Percentiles rank a stretch among this genome's conserved stretches.
phyloP scores from a whole-genome alignment of 371 early-diverging fungal genomes.

The Nematocida ironsii region DNA sequence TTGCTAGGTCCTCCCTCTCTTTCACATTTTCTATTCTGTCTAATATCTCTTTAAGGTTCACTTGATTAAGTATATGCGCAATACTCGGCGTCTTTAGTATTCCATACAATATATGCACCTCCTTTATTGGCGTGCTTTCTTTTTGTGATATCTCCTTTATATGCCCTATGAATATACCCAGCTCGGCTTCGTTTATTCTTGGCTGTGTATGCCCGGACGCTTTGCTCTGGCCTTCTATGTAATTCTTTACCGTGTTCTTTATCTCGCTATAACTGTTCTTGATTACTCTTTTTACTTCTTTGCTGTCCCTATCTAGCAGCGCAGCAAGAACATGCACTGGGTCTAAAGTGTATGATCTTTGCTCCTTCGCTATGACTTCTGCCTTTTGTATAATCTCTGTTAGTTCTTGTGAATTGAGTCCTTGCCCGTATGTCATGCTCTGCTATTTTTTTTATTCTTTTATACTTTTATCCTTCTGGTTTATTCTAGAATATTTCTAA shows the following conservation, averaged over 20 bases:
- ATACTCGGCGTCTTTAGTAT: slow-evolving; percentile 17
- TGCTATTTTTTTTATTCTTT: background rate
- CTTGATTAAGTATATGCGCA: background rate
- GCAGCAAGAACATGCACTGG: slow-evolving; percentile 36
- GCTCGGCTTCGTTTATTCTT: slow-evolving; percentile 15
- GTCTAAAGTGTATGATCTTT: slow-evolving; percentile 38
- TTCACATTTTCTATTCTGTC: slow-evolving; percentile 23
- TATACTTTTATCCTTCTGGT: slow-evolving; percentile 33
- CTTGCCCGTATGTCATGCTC: slow-evolving; percentile 42
- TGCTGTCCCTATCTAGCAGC: slow-evolving; percentile 4
- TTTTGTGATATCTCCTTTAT: slow-evolving; percentile 3
- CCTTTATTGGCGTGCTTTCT: slow-evolving; percentile 10
- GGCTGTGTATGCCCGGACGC: background rate
- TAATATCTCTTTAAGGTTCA: slow-evolving; percentile 9
- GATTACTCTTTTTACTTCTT: slow-evolving; percentile 12
- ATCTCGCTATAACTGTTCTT: background rate
- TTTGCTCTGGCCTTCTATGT: slow-evolving; percentile 22
- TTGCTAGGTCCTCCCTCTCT: slow-evolving; percentile 70
- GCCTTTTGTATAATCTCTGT: slow-evolving; percentile 16
- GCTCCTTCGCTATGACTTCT: slow-evolving; percentile 30
- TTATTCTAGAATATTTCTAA: slow-evolving; percentile 37
- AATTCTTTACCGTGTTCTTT: slow-evolving; percentile 15
- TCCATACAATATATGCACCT: slow-evolving; percentile 35
- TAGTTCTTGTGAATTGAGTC: slow-evolving; percentile 52
- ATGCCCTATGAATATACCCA: background rate